Evolutionary conservation across 441 rosid species (phyloP), one percentile per base, ranked within the genome.

Genomic region (Erodium moschatum): DNA sequence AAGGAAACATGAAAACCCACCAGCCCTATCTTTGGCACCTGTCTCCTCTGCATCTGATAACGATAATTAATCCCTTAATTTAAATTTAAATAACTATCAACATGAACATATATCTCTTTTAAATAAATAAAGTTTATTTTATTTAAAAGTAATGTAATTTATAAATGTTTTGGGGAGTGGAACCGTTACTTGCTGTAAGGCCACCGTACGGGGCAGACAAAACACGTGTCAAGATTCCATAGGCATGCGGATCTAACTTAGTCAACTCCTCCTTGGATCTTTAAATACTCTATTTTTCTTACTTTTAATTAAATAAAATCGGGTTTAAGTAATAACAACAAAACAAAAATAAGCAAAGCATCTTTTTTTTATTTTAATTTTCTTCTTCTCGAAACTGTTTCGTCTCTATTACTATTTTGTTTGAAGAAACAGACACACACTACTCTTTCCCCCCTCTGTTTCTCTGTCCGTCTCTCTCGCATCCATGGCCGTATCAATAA

Each of bases 211-310:
- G n/a, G 68, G 65, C 29, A n/a, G 46, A 40, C 46, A 1, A 29
- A 5, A 64, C 75, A 80, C 72, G 81, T 77, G 76, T 70, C 71
- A 60, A 72, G 75, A 70, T 73, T 73, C 75, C 78, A 62, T 20
- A 15, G 65, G 63, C 38, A 38, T 18, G 21, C 77, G 58, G 44
- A 64, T 74, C 69, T 64, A 72, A 48, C 54, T 11, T 48, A 48
- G 54, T 48, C 54, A 48, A 48, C 54, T 48, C 54, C 54, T 48
- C 54, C 54, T 48, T 16, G 54, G 54, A 48, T 48, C 54, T 13
- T 48, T 48, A 48, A 48, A 48, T 48, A 48, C 38, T 33, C 1
- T 33, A 0, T 24, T 33, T 33, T 33, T 33, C 54, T 48, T 2
- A 11, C 10, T 48, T 48, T 48, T 48, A 48, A 48, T 48, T 48